Evolutionary conservation across 2,329 filamentous ascomycete species (phyloP).

Genomic region (Lasiodiplodia hormozganensis): DNA sequence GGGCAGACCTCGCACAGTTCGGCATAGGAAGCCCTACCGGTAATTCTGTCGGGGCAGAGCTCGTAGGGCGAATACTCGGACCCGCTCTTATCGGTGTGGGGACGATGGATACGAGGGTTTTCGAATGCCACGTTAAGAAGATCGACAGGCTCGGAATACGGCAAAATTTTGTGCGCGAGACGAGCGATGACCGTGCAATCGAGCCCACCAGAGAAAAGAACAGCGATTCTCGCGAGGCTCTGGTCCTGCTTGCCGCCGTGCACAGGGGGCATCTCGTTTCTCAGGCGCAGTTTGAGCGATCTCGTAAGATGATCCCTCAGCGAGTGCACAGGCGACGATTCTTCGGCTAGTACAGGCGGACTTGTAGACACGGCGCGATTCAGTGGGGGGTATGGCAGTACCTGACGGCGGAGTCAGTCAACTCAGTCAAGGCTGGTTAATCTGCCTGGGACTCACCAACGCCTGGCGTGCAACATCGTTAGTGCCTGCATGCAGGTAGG

Average conservation of each 20-base stretch:
- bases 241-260: not conserved
- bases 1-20: slow-evolving; percentile 77
- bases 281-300: slow-evolving; percentile 26
- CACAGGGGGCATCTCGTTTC: not conserved
- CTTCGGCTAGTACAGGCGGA: slow-evolving; percentile 4
- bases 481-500: slow-evolving; percentile 8
- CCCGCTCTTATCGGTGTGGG: slow-evolving; percentile 36
- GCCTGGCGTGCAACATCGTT: too few relatives aligned
- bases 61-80: slow-evolving; percentile 65
- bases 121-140: slow-evolving; percentile 97
- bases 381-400: slow-evolving; percentile 19
- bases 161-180: slow-evolving; percentile 78
- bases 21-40: slow-evolving; percentile 78
- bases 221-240: slow-evolving; percentile 65
- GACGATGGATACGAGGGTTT: slow-evolving; percentile 73
- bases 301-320: slow-evolving; percentile 22
- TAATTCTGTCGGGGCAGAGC: slow-evolving; percentile 87
- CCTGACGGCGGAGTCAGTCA: slow-evolving; percentile 13
- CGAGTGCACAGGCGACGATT: slow-evolving; percentile 50
- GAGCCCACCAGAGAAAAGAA: slow-evolving; percentile 92
- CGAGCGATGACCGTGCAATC: slow-evolving; percentile 91
- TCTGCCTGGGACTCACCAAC: slow-evolving; percentile 11
- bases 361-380: slow-evolving; percentile 8
- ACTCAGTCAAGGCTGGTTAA: not conserved
- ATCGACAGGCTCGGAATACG: slow-evolving; percentile 74